Conservation (phyloP, 257 asterid genomes). For the Leptodermis oblonga region DNA sequence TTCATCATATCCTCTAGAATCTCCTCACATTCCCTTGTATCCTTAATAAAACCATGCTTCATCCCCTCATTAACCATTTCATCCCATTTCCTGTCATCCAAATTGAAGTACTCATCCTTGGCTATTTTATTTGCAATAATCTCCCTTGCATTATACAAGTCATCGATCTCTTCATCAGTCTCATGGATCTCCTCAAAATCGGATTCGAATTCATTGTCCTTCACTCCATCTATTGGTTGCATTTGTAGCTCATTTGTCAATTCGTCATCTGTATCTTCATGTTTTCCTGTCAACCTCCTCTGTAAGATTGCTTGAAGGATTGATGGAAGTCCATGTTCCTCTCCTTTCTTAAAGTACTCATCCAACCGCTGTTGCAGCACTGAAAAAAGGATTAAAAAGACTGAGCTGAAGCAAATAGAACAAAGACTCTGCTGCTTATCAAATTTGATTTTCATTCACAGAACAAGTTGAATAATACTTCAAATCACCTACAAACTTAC, state of each 20-base stretch:
- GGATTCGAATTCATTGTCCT: slow-evolving; percentile 54
- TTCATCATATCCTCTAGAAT: slow-evolving; percentile 80
- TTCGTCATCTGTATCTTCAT: slow-evolving; percentile 71
- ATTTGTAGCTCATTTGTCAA: slow-evolving; percentile 46
- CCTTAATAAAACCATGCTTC: slow-evolving; percentile 57
- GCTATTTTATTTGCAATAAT: slow-evolving; percentile 42
- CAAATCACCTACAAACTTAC: too few species aligned
- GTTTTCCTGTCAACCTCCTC: slow-evolving; percentile 51
- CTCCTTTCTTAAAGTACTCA: slow-evolving; percentile 47
- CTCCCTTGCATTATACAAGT: slow-evolving; percentile 58
- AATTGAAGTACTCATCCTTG: slow-evolving; percentile 48
- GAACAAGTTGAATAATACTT: too few species aligned
- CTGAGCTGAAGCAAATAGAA: too few species aligned
- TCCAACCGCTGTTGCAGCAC: slow-evolving; percentile 55
- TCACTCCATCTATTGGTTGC: slow-evolving; percentile 51
- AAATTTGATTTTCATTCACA: too few species aligned
- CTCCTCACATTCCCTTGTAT: slow-evolving; percentile 71
- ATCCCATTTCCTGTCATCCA: slow-evolving; percentile 77
- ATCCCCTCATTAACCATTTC: slow-evolving; percentile 67
- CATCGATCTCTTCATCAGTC: slow-evolving; percentile 74
- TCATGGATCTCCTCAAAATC: slow-evolving; percentile 52
- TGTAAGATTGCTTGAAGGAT: slow-evolving; percentile 46
- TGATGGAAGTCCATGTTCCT: slow-evolving; percentile 60
- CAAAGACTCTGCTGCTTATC: too few species aligned
- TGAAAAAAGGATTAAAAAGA: slow-evolving; percentile 29